Evolutionary conservation across 768 basidiomycete genomes (phyloP).

Genomic region (Boletus coccyginus): DNA sequence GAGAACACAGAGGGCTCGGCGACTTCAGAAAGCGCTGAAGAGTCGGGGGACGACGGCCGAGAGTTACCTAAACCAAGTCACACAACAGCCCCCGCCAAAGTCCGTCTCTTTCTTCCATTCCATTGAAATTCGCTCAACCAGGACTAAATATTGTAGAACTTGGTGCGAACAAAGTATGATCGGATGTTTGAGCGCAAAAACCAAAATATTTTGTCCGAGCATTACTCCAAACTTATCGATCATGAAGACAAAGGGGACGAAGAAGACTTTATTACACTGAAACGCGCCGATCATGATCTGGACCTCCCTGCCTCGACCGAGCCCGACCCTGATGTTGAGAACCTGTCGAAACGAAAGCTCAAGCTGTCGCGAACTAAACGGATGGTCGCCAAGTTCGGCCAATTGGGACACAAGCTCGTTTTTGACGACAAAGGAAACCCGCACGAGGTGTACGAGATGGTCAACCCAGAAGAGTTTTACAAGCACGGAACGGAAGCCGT

Average conservation of each 20-base stretch:
- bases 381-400: conserved; percentile 58
- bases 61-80: neutral
- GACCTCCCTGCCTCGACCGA: conserved; percentile 45
- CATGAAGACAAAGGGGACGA: conserved; percentile 48
- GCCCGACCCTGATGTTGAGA: conserved; percentile 36
- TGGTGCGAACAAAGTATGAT: conserved; percentile 90
- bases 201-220: conserved; percentile 85
- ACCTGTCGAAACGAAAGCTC: conserved; percentile 85
- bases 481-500: conserved; percentile 64
- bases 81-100: conserved; percentile 34
- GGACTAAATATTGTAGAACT: conserved; percentile 24
- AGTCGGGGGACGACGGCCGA: conserved; percentile 21
- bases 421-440: conserved; percentile 88
- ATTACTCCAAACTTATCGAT: conserved; percentile 86
- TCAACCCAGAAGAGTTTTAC: conserved; percentile 70
- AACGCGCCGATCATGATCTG: conserved; percentile 87
- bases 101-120: conserved; percentile 22
- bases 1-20: conserved; percentile 11
- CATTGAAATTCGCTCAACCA: neutral
- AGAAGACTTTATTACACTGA: conserved; percentile 87
- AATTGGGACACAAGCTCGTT: conserved; percentile 67
- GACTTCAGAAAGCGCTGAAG: conserved; percentile 25
- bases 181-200: conserved; percentile 98
- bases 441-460: conserved; percentile 82
- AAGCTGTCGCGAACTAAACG: conserved; percentile 75